Evolutionary conservation across 805 yeast species (phyloP).

Genomic region (Martiniozyma abietophila): DNA sequence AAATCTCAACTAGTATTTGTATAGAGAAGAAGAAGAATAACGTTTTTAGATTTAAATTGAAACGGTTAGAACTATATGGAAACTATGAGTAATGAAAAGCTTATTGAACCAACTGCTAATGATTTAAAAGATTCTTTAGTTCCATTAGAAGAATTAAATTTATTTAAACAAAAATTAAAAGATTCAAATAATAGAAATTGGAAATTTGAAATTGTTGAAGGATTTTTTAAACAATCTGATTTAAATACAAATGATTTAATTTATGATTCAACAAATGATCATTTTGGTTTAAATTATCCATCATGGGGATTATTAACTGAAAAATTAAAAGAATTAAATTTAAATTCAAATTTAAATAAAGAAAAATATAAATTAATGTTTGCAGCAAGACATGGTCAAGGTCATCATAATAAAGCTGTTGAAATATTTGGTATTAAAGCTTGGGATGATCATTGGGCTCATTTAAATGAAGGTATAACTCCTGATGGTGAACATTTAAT

Average conservation of each 20-base stretch:
- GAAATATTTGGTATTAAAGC: slow-evolving; percentile 42
- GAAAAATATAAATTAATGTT: slow-evolving; percentile 40
- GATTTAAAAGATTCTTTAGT: slow-evolving; percentile 24
- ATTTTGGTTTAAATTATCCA: slow-evolving; percentile 34
- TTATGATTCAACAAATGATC: slow-evolving; percentile 34
- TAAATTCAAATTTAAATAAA: slow-evolving; percentile 24
- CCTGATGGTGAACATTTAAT: slow-evolving; percentile 37
- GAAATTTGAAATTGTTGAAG: slow-evolving; percentile 39
- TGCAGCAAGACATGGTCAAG: slow-evolving; percentile 64
- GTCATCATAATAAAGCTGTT: slow-evolving; percentile 51
- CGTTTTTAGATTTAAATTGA: neutral
- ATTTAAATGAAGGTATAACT: slow-evolving; percentile 29
- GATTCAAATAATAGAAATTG: slow-evolving; percentile 23
- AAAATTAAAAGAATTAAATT: slow-evolving; percentile 30
- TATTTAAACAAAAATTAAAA: slow-evolving; percentile 11
- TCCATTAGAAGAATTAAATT: slow-evolving; percentile 14
- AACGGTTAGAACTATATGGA: neutral
- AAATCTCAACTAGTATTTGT: no score
- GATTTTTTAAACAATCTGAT: slow-evolving; percentile 42
- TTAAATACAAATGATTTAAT: slow-evolving; percentile 33
- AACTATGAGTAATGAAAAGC: neutral
- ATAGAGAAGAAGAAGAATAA: no score
- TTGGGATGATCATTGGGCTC: slow-evolving; percentile 53
- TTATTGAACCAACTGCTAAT: slow-evolving; percentile 12
- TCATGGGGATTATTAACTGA: slow-evolving; percentile 33